A percentile compares a stretch with the other conserved stretches of the same genome.
Evolutionary conservation across 257 asterid species (phyloP).

Genomic region (Agastache rugosa): DNA sequence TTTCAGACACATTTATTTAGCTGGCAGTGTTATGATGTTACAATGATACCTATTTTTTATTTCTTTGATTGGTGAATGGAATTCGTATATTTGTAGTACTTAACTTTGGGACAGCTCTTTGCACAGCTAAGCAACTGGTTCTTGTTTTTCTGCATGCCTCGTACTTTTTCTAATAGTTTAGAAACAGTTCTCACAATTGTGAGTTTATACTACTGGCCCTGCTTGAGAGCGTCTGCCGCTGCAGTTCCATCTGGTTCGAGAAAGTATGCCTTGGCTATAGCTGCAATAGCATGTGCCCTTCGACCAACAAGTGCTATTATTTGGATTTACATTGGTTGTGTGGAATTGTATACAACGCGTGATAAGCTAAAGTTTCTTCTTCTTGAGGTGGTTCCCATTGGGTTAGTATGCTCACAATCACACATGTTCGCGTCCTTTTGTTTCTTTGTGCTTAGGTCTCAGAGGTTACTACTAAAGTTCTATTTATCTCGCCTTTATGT

Average conservation of each 20-base stretch:
- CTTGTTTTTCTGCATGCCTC: slow-evolving; percentile 92
- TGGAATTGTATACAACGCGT: slow-evolving; percentile 61
- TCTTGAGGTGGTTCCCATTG: slow-evolving; percentile 78
- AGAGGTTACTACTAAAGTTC: background rate
- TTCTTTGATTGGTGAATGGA: background rate
- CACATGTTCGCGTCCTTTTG: slow-evolving; percentile 1
- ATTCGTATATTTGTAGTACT: slow-evolving; percentile 45
- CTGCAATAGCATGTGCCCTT: slow-evolving; percentile 88
- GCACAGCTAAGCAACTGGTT: slow-evolving; percentile 89
- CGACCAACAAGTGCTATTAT: slow-evolving; percentile 95
- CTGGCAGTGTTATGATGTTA: background rate
- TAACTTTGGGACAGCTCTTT: slow-evolving; percentile 76
- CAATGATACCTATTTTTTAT: background rate
- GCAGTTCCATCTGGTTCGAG: slow-evolving; percentile 55
- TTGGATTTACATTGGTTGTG: slow-evolving; percentile 81
- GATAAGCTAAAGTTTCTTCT: slow-evolving; percentile 64
- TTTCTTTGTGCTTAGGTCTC: background rate
- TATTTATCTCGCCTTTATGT: background rate
- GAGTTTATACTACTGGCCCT: slow-evolving; percentile 95
- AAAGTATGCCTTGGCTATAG: slow-evolving; percentile 69
- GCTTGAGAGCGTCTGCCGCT: slow-evolving; percentile 58
- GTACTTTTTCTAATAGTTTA: slow-evolving; percentile 83
- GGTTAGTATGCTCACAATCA: slow-evolving; percentile 56
- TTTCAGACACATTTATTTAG: background rate
- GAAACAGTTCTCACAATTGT: slow-evolving; percentile 88